These are phyloP conservation scores for Mucor irregularis DNA, from an alignment of 371 early-diverging fungal genomes.

Conservation along the genomic window DNA sequence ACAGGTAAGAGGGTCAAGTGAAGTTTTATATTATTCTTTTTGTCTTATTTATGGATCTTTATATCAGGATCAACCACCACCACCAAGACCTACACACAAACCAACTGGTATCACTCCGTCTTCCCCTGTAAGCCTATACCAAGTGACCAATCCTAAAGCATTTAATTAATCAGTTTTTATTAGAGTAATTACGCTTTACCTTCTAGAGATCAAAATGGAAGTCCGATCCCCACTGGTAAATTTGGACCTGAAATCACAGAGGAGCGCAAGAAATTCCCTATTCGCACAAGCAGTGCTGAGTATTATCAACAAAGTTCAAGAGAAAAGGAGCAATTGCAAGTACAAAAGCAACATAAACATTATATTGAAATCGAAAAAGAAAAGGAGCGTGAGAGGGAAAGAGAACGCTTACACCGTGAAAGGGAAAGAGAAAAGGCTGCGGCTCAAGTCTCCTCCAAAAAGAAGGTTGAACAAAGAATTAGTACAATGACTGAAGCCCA, in stretches of 20 bases:
- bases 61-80: background rate
- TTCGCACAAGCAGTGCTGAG: constrained; percentile 4
- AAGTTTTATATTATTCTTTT: background rate
- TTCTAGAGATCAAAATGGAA: constrained; percentile 15
- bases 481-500: constrained; percentile 89
- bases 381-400: constrained; percentile 28
- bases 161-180: background rate
- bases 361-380: constrained; percentile 8
- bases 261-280: constrained; percentile 2
- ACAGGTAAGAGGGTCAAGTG: no score
- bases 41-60: no score
- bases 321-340: constrained; percentile 23
- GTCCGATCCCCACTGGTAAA: constrained; percentile 7
- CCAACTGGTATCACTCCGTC: constrained; percentile 5
- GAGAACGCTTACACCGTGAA: constrained; percentile 34
- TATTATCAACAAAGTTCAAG: constrained; percentile 7
- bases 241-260: background rate
- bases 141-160: background rate
- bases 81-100: constrained; percentile 12
- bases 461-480: constrained; percentile 69
- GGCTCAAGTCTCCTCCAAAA: constrained; percentile 38
- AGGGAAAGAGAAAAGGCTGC: constrained; percentile 43
- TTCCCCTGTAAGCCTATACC: constrained; percentile 4
- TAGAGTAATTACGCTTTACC: constrained; percentile 17
- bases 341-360: constrained; percentile 6